A percentile compares a stretch with the other conserved stretches of the same genome.
Evolutionary conservation across 306 rosid species (phyloP).

Genomic region (barrel medic (Medicago truncatula)): MtrunA17r5.0-ANR NC_053042.1:12061501-12062000

Average conservation of each 20-base stretch:
- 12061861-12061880: neutral
- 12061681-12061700: conserved; percentile 45
- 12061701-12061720: conserved; percentile 86
- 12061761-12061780: conserved; percentile 69
- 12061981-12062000: neutral
- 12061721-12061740: conserved; percentile 68
- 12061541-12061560: conserved; percentile 74
- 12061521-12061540: conserved; percentile 64
- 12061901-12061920: conserved; percentile 7
- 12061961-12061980: neutral
- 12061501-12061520: conserved; percentile 48
- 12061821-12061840: conserved; percentile 37
- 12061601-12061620: conserved; percentile 16
- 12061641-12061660: conserved; percentile 3
- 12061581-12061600: conserved; percentile 27
- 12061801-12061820: conserved; percentile 79
- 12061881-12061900: conserved; percentile 13
- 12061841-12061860: conserved; percentile 2
- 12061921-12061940: conserved; percentile 10
- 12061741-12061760: conserved; percentile 62
- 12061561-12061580: conserved; percentile 55
- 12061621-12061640: neutral
- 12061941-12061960: neutral
- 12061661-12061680: conserved; percentile 25
- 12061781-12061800: conserved; percentile 78